phyloP scores from a whole-genome alignment of 2,329 filamentous ascomycete species.

The Penicillium brevicompactum region DNA sequence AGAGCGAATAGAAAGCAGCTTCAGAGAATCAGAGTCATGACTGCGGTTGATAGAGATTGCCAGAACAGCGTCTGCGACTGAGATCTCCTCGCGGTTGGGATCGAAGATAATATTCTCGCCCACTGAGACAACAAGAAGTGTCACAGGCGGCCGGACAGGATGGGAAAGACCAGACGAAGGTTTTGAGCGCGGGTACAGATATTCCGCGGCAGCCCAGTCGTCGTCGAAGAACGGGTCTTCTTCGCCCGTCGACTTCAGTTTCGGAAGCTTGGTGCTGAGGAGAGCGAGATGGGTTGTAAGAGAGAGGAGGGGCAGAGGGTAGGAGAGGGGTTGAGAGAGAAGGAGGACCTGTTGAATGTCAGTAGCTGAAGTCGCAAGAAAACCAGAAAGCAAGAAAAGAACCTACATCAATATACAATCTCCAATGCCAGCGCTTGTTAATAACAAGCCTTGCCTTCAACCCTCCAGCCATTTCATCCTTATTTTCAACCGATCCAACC shows the following conservation, averaged over 20 bases:
- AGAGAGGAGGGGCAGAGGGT: constrained; percentile 88
- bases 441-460: constrained; percentile 75
- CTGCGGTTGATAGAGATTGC: constrained; percentile 72
- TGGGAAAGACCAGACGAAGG: constrained; percentile 25
- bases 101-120: constrained; percentile 92
- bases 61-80: constrained; percentile 85
- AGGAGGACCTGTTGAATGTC: constrained; percentile 70
- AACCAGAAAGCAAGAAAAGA: neutral
- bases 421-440: constrained; percentile 93
- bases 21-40: constrained; percentile 49
- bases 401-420: constrained; percentile 84
- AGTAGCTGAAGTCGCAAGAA: neutral
- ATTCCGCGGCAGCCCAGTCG: constrained; percentile 85
- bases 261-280: constrained; percentile 80
- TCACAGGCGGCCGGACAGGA: constrained; percentile 73
- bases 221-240: constrained; percentile 98
- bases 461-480: constrained; percentile 72
- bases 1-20: constrained; percentile 69
- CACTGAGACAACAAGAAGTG: constrained; percentile 84
- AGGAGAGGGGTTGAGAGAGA: constrained; percentile 89
- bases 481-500: constrained; percentile 68
- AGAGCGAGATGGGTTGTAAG: constrained; percentile 93
- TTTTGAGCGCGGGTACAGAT: constrained; percentile 66
- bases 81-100: constrained; percentile 85
- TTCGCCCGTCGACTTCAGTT: constrained; percentile 83